Base-by-base conservation (phyloP, 371 early-diverging fungal species). In the Mortierella sp. region DNA sequence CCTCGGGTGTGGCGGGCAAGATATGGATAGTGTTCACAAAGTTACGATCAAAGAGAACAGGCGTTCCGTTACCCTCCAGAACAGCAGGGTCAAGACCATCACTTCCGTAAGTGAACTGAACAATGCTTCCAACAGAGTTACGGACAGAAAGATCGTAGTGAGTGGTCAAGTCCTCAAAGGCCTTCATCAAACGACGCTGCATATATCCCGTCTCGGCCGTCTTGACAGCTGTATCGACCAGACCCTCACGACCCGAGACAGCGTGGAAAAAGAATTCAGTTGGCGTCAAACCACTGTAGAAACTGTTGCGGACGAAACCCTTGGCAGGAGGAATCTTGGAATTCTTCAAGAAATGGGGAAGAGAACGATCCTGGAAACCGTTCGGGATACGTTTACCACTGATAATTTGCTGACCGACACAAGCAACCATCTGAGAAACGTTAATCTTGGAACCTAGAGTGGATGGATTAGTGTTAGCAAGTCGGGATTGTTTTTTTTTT, bases 191-290 rank as follows among this genome's bases (percentile, higher is more conserved):
- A 83, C 99, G 95, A 66, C 99, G 89, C 84, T 98, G 98, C 97
- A 99, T 99, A 80, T 99, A 99, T 70, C 99, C 99, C 0, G 99
- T 99, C 86, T 99, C 99, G 30, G 99, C 99, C 43, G 99, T 99
- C 80, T 95, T 94, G 81, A 99, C 99, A 64, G 99, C 99, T 6
- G 99, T 99, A 86, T 99, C 99, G 62, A 99, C 99, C 68, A 99
- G 86, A 85, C 99, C 99, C 92, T 99, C 99, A 87, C 99, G 95
- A 81, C 99, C 99, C 64, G 98, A 96, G 21, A 98, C 96, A 66
- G 99, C 99, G 87, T 99, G 99, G 91, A 99, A 99, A 66, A 99
- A 89, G 82, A 99, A 99, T 81, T 99, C 99, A 1, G 96, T 90
- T 4, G 99, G 98, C 7, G 94, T 88, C 29, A 99, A 85, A 16